Conservation (phyloP, 192 early-diverging fungal genomes). For the Podochytrium sp. region DNA sequence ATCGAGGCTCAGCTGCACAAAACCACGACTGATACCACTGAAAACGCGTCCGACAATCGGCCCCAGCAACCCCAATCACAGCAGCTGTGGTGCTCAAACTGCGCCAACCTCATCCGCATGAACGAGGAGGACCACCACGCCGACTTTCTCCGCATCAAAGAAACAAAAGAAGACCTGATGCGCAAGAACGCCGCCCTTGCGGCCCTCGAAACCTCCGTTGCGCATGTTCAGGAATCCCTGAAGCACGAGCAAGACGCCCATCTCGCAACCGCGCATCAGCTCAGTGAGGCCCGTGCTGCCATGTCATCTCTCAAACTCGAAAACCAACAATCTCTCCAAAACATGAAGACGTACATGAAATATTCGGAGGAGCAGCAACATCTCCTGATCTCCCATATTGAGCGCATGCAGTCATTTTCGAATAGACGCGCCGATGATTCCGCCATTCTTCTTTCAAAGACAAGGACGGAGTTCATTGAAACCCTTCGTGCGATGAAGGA, state of each 20-base stretch:
- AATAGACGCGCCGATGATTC: neutral
- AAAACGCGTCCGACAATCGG: neutral
- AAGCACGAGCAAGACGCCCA: slow-evolving; percentile 6
- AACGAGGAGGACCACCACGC: slow-evolving; percentile 4
- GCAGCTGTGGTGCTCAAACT: neutral
- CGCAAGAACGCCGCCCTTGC: neutral
- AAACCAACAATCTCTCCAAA: neutral
- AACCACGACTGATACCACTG: neutral
- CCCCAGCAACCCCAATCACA: neutral
- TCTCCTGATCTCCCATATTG: neutral
- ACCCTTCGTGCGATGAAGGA: neutral
- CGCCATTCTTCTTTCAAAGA: neutral
- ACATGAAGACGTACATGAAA: slow-evolving; percentile 15
- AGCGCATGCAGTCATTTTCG: slow-evolving; percentile 5
- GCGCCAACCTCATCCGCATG: neutral
- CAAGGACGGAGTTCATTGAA: neutral
- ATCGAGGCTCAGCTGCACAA: neutral
- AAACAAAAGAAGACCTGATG: neutral
- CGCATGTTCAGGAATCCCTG: neutral
- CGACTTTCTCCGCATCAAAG: neutral
- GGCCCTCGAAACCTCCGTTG: neutral
- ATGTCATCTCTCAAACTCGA: neutral
- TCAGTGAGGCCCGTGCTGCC: neutral
- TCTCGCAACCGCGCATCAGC: neutral
- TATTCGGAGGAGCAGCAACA: slow-evolving; percentile 9